These are phyloP conservation scores for Boletus mariae DNA, from an alignment of 1,284 basidiomycete genomes.

Conservation along the genomic window DNA sequence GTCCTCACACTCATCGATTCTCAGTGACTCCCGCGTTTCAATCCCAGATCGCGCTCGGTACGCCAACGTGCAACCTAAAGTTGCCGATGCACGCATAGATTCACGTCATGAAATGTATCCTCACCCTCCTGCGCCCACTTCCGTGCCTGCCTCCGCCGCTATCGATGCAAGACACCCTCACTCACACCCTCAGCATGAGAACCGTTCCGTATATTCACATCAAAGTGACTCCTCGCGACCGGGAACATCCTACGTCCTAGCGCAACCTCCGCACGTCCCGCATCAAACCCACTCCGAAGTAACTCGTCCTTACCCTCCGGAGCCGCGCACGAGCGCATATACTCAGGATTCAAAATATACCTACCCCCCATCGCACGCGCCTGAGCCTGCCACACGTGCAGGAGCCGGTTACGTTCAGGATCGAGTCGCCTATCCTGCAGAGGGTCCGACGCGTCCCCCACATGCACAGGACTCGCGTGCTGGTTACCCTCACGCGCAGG, in stretches of 20 bases:
- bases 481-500: constrained; percentile 20
- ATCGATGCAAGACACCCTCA: constrained; percentile 25
- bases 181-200: constrained; percentile 24
- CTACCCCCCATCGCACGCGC: constrained; percentile 20
- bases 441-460: constrained; percentile 17
- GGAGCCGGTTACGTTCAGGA: constrained; percentile 16
- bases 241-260: constrained; percentile 21
- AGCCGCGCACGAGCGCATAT: constrained; percentile 24
- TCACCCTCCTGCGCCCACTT: constrained; percentile 13
- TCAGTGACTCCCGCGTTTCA: constrained; percentile 24
- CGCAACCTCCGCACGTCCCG: constrained; percentile 14
- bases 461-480: constrained; percentile 23
- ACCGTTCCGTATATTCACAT: constrained; percentile 21
- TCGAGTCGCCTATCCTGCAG: constrained; percentile 17
- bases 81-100: constrained; percentile 24
- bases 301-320: constrained; percentile 19
- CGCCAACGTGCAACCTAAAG: constrained; percentile 20
- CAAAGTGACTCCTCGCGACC: constrained; percentile 24
- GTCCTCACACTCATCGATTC: constrained; percentile 3
- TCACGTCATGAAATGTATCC: constrained; percentile 29
- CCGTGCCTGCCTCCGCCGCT: constrained; percentile 16
- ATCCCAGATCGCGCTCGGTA: constrained; percentile 26
- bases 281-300: constrained; percentile 19
- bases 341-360: constrained; percentile 25
- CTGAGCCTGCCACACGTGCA: constrained; percentile 18